Percentiles rank a stretch among this genome's conserved stretches.
phyloP scores from a whole-genome alignment of 257 asterid species.

The Nicotiana sylvestris region DNA sequence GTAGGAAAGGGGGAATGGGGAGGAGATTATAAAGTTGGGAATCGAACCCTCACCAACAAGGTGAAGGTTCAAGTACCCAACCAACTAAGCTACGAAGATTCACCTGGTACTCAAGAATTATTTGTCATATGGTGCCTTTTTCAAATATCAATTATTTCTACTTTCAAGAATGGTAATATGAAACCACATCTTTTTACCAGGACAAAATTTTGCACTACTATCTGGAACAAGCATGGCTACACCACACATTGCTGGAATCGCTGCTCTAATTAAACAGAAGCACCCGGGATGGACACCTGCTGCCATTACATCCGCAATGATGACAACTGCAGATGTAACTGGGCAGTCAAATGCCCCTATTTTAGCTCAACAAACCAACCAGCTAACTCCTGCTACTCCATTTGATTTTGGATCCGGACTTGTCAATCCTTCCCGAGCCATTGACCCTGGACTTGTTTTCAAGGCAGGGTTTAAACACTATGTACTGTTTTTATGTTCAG shows the following conservation, averaged over 20 bases:
- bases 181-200: slow-evolving; percentile 21
- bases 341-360: slow-evolving; percentile 40
- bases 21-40: too few species aligned
- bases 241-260: slow-evolving; percentile 61
- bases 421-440: slow-evolving; percentile 51
- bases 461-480: slow-evolving; percentile 41
- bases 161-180: background rate
- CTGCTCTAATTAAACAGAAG: slow-evolving; percentile 59
- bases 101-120: too few species aligned
- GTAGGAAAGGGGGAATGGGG: too few species aligned
- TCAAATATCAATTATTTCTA: background rate
- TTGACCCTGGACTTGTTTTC: slow-evolving; percentile 63
- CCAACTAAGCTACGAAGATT: too few species aligned
- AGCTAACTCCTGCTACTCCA: slow-evolving; percentile 48
- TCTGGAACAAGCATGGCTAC: slow-evolving; percentile 81
- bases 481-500: slow-evolving; percentile 49
- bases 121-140: too few species aligned
- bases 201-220: slow-evolving; percentile 47
- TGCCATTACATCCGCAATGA: slow-evolving; percentile 57
- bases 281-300: slow-evolving; percentile 59
- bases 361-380: slow-evolving; percentile 36
- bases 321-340: slow-evolving; percentile 52
- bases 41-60: too few species aligned
- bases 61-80: too few species aligned
- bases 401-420: slow-evolving; percentile 65